Evolutionary conservation across 2,329 filamentous ascomycete species (phyloP), one percentile per base, ranked within the genome.

Genomic region (Cladobotryum protrusum): DNA sequence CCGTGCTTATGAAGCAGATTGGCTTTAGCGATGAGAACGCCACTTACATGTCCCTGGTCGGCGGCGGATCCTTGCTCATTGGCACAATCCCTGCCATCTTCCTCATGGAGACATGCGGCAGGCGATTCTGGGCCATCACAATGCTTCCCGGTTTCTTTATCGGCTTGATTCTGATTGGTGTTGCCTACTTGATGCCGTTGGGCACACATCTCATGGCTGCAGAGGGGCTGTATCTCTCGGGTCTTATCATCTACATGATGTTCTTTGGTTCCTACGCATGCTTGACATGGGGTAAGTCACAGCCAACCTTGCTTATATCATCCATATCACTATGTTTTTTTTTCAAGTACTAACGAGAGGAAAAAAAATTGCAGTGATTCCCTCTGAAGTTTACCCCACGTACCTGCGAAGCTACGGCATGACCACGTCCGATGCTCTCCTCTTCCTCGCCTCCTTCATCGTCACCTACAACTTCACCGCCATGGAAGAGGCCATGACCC

Each of bases 41-140:
- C 14, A 86, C 83, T 52, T 88, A 87, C 73, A 88, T 89, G 85
- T 87, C 84, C 0, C 75, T 87, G 0, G 84, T 89, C 13, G 85
- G 85, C 3, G 84, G 85, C 20, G 84, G 82, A 4, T 70, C 83
- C 0, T 74, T 89, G 1, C 73, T 88, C 0, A 58, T 89, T 14
- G 84, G 83, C 18, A 84, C 83, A 0, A 82, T 87, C 33, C 83
- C 83, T 0, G 83, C 82, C 0, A 80, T 85, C 49, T 75, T 86
- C 61, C 78, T 79, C 55, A 89, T 89, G 85, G 85, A 89, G 60
- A 78, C 73, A 3, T 87, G 82, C 44, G 85, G 85, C 12, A 81
- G 85, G 18, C 81, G 85, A 4, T 87, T 87, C 75, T 88, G 85
- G 85, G 85, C 84, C 32, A 85, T 83, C 54, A 75, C 74, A 4